Evolutionary conservation across 192 early-diverging fungal genomes (phyloP), one percentile per base, ranked within the genome.

Genomic region (Backusella mclennaniae): DNA sequence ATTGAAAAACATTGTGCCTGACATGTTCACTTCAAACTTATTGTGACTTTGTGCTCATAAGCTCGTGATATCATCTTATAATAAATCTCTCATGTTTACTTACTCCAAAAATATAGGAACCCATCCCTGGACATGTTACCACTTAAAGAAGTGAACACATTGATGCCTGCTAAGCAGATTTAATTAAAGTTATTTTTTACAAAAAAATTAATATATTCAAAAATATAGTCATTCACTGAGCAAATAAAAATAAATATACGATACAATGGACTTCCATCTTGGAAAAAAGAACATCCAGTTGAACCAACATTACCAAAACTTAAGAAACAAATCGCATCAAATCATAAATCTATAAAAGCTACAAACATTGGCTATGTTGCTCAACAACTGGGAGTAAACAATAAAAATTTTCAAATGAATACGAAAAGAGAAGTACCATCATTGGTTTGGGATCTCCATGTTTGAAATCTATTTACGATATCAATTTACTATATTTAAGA

Each of bases 101-200:
- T 63, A 63, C 56, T 63, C 11, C 23, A 63, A 63, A 63, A 9
- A 63, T 63, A 29, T 63, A 63, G 11, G 56, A 29, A 14, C 26
- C 11, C 11, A 29, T 29, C 23, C 26, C 56, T 63, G 21, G 56
- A 12, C 9, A 23, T 63, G 26, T 63, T 63, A 63, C 56, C 23
- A 63, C 56, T 63, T 63, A 63, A 11, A 63, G 56, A 63, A 63
- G 56, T 63, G 21, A 63, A 23, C 56, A 59, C 56, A 59, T 59
- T 59, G 9, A 26, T 12, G 19, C 11, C 23, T 59, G 21, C 53
- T 59, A 26, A 59, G 53, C 53, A 59, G 19, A 59, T 26, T 26
- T 56, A 56, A 56, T 21, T 56, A 56, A 53, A 17, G 6, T 8
- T 21, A 23, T 56, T 9, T 8, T n/a, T n/a, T 39, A 12, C 38